Base-by-base conservation (phyloP, 805 yeast genomes). In the Yarrowia yakushimensis region DNA sequence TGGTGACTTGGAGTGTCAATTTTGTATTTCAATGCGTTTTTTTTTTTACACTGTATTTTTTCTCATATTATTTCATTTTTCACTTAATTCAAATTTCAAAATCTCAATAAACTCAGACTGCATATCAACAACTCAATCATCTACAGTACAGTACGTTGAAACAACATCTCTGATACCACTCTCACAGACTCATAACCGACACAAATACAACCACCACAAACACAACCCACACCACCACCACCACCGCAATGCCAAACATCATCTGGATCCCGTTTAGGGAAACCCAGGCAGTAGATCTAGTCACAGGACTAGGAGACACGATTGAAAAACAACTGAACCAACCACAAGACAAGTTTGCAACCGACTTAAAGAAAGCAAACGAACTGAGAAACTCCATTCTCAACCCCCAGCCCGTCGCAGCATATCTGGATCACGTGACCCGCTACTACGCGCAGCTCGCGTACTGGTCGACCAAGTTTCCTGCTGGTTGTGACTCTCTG, bases 261-360 rank as follows among this genome's bases (percentile, higher is more conserved):
- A 69, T 84, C 17, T 76, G 75, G 63, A 73, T 85, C 3, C 87
- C 88, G 0, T 75, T 79, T 20, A 74, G 86, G 52, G 75, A 77
- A 61, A 78, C 87, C 0, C 71, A 73, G 31, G 72, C 73, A 8
- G 68, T 80, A 2, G 78, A 78, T 54, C 66, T 85, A 7, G 78
- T 76, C 2, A 68, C 67, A 1, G 75, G 73, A 18, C 69, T 82
- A 8, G 69, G 77, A 2, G 73, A 73, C 12, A 71, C 82, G 34
- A 85, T 86, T 36, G 74, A 80, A 42, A 69, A 73, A 28, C 85
- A 82, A 60, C 78, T 77, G 57, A 76, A 75, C 62, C 84, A 80
- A 66, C 72, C 78, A 11, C 71, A 81, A 3, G 69, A 75, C 11
- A 75, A 72, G n/a, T 80, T 12, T 66, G 77, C 11, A 68, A 73